Evolutionary conservation across 2,329 filamentous ascomycete genomes (phyloP), one percentile per base, ranked within the genome.

Genomic region (Trichoderma sp.): DNA sequence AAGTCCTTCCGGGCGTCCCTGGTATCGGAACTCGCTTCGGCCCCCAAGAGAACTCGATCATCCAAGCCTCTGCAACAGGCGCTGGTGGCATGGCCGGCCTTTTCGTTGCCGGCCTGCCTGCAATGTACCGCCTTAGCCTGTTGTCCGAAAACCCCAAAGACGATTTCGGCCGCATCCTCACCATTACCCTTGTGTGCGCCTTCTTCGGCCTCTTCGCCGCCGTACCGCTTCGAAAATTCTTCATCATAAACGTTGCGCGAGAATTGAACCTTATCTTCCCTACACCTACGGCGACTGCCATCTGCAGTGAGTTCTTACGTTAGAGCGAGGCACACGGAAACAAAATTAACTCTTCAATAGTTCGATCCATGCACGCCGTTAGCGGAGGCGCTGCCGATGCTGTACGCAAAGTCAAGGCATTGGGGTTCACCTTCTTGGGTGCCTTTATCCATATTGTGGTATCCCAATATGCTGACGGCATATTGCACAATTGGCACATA

Each of bases 151-250:
- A 82, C 37, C 87, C 86, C 13, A 81, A 81, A 71, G 76, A 83
- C 11, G 87, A 90, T 73, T 89, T 89, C 72, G 82, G 82, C 66
- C 82, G 85, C 37, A 83, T 90, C 59, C 80, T 89, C 67, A 86
- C 86, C 32, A 82, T 90, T 71, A 89, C 87, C 2, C 81, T 88
- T 54, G 85, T 89, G 59, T 87, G 86, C 69, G 86, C 85, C 11
- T 89, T 89, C 78, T 90, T 90, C 76, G 89, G 89, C 4, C 83
- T 90, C 70, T 88, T 88, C 76, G 88, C 89, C 72, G 85, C 85
- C 59, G 88, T 87, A 0, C 87, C 87, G 8, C 82, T 89, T 24
- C 86, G 89, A 69, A 89, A 89, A 75, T 90, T 91, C 80, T 91
- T 90, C 80, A 85, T 91, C 76, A 86, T 90, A 76, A 87, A 89